A percentile compares a stretch with the other conserved stretches of the same genome.
These are phyloP conservation scores for Huiozyma naganishii DNA, from an alignment of 805 yeast species.

Conservation along the genomic window DNA sequence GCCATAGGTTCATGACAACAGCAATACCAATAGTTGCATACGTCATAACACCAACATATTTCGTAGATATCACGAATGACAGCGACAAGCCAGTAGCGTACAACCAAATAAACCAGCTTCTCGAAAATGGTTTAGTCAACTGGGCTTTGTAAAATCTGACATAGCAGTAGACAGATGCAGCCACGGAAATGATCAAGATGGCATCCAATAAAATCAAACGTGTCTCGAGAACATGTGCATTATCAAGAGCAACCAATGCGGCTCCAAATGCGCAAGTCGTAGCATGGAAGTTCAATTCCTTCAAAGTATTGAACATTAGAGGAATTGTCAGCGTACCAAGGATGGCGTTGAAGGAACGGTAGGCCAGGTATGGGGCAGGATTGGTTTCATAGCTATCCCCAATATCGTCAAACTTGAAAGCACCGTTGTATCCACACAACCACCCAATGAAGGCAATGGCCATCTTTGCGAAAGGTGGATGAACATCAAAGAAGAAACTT, in stretches of 20 bases:
- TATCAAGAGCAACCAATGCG: constrained; percentile 68
- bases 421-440: constrained; percentile 83
- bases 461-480: constrained; percentile 95
- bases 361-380: constrained; percentile 78
- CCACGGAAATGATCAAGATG: constrained; percentile 73
- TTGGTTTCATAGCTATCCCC: constrained; percentile 73
- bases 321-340: constrained; percentile 79
- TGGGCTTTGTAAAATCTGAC: constrained; percentile 63
- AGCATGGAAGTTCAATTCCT: constrained; percentile 71
- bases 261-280: constrained; percentile 73
- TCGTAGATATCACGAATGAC: constrained; percentile 88
- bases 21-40: constrained; percentile 81
- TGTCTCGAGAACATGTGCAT: constrained; percentile 84
- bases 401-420: constrained; percentile 80
- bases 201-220: constrained; percentile 89
- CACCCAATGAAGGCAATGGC: constrained; percentile 86
- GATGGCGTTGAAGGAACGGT: constrained; percentile 69
- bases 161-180: constrained; percentile 66
- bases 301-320: constrained; percentile 70
- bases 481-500: constrained; percentile 90
- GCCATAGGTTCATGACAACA: constrained; percentile 82
- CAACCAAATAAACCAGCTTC: constrained; percentile 83
- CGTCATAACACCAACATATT: constrained; percentile 92
- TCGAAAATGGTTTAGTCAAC: constrained; percentile 54
- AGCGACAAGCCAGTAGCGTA: constrained; percentile 71